Conservation (phyloP, 805 yeast genomes). For the Ogataea wickerhamii region DNA sequence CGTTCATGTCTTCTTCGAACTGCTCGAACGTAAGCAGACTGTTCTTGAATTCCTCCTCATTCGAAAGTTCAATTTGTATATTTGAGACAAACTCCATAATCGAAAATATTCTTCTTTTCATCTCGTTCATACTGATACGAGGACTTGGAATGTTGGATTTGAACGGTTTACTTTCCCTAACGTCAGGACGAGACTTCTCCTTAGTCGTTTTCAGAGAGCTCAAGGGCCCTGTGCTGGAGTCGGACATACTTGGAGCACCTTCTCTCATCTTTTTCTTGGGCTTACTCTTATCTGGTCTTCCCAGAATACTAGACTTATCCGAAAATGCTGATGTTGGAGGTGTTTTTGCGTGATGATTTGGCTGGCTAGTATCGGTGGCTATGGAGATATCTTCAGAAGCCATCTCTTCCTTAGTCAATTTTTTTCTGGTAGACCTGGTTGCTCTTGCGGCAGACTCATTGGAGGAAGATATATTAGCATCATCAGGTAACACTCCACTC, state of each 20-base stretch:
- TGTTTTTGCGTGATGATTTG: constrained; percentile 6
- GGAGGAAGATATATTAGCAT: constrained; percentile 31
- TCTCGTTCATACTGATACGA: constrained; percentile 71
- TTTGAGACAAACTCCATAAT: constrained; percentile 88
- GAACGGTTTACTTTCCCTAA: constrained; percentile 64
- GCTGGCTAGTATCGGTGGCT: constrained; percentile 11
- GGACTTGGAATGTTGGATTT: constrained; percentile 82
- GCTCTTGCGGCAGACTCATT: constrained; percentile 27
- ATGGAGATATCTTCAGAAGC: constrained; percentile 16
- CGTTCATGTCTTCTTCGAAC: constrained; percentile 35
- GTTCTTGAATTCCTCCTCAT: constrained; percentile 60
- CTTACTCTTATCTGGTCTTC: constrained; percentile 18
- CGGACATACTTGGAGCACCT: constrained; percentile 1
- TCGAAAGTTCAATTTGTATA: constrained; percentile 77
- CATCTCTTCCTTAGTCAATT: constrained; percentile 19
- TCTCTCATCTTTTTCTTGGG: constrained; percentile 17
- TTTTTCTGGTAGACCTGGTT: constrained; percentile 24
- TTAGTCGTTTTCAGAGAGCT: constrained; percentile 14
- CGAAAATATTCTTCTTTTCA: constrained; percentile 84
- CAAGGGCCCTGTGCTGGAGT: background rate
- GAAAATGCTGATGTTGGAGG: constrained; percentile 22
- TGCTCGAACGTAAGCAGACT: constrained; percentile 22
- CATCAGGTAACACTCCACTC: constrained; percentile 38
- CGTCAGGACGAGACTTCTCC: constrained; percentile 27
- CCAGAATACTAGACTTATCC: constrained; percentile 9